These are phyloP conservation scores for Coprinopsis strossmayeri DNA, from an alignment of 768 basidiomycete species.

Conservation along the genomic window DNA sequence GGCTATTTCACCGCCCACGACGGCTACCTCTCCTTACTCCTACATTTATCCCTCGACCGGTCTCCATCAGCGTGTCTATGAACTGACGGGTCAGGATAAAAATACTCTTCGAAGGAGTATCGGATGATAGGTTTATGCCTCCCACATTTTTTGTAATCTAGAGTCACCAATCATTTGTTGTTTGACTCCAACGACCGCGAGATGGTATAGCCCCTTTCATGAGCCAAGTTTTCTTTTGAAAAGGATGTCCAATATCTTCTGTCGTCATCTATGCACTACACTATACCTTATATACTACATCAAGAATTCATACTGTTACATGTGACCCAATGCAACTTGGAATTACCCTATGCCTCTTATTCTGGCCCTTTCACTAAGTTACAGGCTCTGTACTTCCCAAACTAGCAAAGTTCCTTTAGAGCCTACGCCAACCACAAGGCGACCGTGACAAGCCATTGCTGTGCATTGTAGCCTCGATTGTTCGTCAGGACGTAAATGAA, in stretches of 20 bases:
- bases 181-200: too few relatives aligned
- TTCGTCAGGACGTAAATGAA: constrained; percentile 14
- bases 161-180: background rate
- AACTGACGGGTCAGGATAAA: background rate
- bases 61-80: constrained; percentile 3
- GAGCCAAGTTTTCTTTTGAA: too few relatives aligned
- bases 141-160: background rate
- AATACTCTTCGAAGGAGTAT: constrained; percentile 3
- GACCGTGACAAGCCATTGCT: constrained; percentile 37
- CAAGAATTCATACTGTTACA: too few relatives aligned
- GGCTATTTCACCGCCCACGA: background rate
- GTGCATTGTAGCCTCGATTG: constrained; percentile 29
- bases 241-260: too few relatives aligned
- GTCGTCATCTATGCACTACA: too few relatives aligned
- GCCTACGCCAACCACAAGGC: constrained; percentile 33
- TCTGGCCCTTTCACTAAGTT: background rate
- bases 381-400: constrained; percentile 22
- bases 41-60: constrained; percentile 2
- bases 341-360: too few relatives aligned
- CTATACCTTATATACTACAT: too few relatives aligned
- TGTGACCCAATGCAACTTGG: too few relatives aligned
- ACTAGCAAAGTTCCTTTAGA: constrained; percentile 34
- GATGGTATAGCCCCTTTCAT: too few relatives aligned
- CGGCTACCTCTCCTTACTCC: background rate
- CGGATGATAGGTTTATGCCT: background rate